Evolutionary conservation across 192 early-diverging fungal species (phyloP).

Genomic region (Coemansia sp.): DNA sequence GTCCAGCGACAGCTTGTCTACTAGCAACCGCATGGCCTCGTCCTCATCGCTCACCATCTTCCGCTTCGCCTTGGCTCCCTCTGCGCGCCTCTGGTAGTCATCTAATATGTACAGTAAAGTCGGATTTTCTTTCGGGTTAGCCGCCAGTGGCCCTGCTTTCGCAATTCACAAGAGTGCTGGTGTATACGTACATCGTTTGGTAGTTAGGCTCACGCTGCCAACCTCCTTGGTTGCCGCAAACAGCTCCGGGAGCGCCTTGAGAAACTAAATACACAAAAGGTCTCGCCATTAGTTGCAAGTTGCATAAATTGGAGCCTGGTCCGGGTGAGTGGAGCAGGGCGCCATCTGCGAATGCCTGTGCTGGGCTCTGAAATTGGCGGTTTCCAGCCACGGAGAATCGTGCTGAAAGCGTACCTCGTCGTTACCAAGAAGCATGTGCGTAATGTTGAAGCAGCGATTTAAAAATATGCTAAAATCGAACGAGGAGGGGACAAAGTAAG

Average conservation of each 20-base stretch:
- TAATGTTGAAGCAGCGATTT: background rate
- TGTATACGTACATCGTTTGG: conserved; percentile 42
- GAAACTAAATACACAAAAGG: conserved; percentile 31
- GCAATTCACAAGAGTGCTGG: no score
- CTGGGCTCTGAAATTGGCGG: background rate
- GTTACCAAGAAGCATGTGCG: conserved; percentile 34
- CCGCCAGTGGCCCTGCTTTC: background rate
- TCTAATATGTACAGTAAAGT: conserved; percentile 10
- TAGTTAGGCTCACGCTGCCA: conserved; percentile 34
- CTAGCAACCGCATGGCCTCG: conserved; percentile 33
- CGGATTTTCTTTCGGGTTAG: background rate
- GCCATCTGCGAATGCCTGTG: background rate
- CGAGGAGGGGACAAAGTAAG: background rate
- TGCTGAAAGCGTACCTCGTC: conserved; percentile 22
- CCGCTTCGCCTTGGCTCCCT: conserved; percentile 45
- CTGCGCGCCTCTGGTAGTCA: conserved; percentile 35
- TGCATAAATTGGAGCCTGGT: background rate
- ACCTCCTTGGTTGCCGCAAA: conserved; percentile 37
- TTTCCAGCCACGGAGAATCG: background rate
- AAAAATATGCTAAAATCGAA: background rate
- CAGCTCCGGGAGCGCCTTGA: conserved; percentile 36
- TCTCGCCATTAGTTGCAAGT: background rate
- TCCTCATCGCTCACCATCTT: conserved; percentile 13
- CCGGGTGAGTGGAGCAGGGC: background rate
- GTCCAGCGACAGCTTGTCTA: conserved; percentile 35